Base-by-base conservation (phyloP, 805 yeast genomes). In the Lipomyces yamadae region DNA sequence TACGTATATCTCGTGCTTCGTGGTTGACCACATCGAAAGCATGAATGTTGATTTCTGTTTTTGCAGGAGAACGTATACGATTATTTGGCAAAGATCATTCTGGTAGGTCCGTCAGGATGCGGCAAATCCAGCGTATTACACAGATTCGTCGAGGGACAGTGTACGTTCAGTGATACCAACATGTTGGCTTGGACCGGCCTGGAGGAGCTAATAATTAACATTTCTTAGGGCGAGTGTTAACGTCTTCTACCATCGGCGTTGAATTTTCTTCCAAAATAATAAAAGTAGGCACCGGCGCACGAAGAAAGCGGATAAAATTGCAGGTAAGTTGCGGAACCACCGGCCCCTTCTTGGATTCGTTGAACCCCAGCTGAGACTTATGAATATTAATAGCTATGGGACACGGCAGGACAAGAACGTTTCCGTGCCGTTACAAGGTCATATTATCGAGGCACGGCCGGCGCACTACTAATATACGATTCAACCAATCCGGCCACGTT, bases 331-430 rank as follows among this genome's bases (percentile, higher is more conserved):
- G 33, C 5, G 5, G n/a, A n/a, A n/a, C n/a, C n/a, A 8, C 0
- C 7, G 33, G 39, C 39, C 3, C 3, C 4, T 37, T 34, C 8
- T 91, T 73, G 91, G 91, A 78, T n/a, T 2, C n/a, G 30, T 10
- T 10, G 32, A 2, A 55, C 34, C 13, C 37, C 7, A 50, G 29
- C 34, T 53, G 24, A 60, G n/a, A n/a, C n/a, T n/a, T 11, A 10
- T 24, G 24, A 24, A 24, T 1, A 7, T 10, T 4, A 96, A 3
- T 96, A 92, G 79, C 89, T 92, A 73, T 92, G 98, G 98, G 98
- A 92, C 78, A 92, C 98, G 39, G 97, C 97, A 0, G 98, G 98
- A 61, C 98, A 92, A 80, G 98, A 92, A 78, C 85, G 97, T 79
- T 93, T 92, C 80, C 85, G 97, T 78, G 96, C 97, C 39, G 91